Percentiles rank a stretch among this genome's conserved stretches.
Evolutionary conservation across 2,329 filamentous ascomycete species (phyloP).

Genomic region (Trichoderma polysporum): DNA sequence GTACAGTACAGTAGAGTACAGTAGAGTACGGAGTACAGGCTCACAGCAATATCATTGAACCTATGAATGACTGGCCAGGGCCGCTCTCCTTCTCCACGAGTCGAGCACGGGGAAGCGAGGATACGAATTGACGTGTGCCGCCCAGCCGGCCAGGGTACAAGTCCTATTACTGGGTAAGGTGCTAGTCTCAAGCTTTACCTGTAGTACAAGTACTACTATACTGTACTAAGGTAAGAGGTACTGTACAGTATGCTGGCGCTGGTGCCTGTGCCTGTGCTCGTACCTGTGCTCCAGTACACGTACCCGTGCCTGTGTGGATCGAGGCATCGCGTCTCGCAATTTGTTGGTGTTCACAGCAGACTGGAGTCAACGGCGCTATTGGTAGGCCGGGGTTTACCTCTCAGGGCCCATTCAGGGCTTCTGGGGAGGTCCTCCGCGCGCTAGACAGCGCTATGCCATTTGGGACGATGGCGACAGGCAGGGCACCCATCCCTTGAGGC

Average conservation of each 20-base stretch:
- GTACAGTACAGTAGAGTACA: no score
- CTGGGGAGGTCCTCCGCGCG: constrained; percentile 10
- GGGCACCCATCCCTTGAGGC: constrained; percentile 8
- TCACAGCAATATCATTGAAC: background rate
- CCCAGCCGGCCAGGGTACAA: background rate
- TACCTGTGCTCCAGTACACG: background rate
- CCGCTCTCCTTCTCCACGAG: background rate
- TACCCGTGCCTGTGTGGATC: constrained; percentile 15
- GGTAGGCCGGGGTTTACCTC: background rate
- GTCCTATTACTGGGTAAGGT: no score
- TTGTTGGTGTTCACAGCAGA: constrained; percentile 17
- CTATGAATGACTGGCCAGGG: background rate
- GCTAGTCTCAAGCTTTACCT: no score
- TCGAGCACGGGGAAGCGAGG: constrained; percentile 13
- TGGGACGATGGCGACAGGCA: constrained; percentile 14
- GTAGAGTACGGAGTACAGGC: no score
- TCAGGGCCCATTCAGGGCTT: background rate
- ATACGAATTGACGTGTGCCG: constrained; percentile 14
- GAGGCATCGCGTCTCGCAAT: constrained; percentile 20
- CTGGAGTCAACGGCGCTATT: constrained; percentile 16
- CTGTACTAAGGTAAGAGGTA: no score
- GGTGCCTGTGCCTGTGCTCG: background rate
- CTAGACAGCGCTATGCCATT: constrained; percentile 18
- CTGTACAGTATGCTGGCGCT: background rate
- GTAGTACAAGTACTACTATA: no score